Percentiles rank a stretch among this genome's conserved stretches.
phyloP scores from a whole-genome alignment of 441 rosid species.

The Pelargonium fulgidum region DNA sequence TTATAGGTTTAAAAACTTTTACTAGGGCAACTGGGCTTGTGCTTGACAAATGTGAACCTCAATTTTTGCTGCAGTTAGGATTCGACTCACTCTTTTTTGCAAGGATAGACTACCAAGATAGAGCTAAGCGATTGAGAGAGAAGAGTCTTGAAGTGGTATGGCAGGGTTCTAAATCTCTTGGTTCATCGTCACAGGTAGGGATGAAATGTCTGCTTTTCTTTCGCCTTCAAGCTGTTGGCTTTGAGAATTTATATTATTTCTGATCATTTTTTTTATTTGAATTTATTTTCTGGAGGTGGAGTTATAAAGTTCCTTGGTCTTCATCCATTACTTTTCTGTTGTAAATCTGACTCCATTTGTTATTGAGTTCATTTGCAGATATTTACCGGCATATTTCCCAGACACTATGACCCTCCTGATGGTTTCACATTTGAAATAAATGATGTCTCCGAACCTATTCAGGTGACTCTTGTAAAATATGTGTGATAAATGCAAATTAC shows the following conservation, averaged over 20 bases:
- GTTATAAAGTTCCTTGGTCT: neutral
- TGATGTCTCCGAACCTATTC: conserved; percentile 63
- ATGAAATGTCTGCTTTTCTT: conserved; percentile 17
- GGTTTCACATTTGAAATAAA: conserved; percentile 63
- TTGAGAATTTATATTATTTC: neutral
- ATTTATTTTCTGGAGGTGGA: conserved; percentile 7
- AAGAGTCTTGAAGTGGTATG: conserved; percentile 70
- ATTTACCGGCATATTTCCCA: conserved; percentile 63
- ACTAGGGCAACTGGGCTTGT: conserved; percentile 6
- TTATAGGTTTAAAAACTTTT: no score
- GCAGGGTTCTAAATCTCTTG: conserved; percentile 68
- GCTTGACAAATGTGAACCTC: neutral
- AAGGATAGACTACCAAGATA: conserved; percentile 71
- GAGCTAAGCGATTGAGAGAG: conserved; percentile 56
- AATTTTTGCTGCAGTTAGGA: conserved; percentile 44
- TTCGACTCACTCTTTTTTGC: conserved; percentile 72
- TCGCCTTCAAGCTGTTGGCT: conserved; percentile 13
- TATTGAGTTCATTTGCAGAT: conserved; percentile 34
- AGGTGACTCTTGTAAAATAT: conserved; percentile 36
- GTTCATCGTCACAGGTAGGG: conserved; percentile 64
- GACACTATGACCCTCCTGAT: conserved; percentile 72
- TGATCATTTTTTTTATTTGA: neutral
- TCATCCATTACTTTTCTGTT: neutral
- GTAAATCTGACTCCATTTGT: conserved; percentile 9
- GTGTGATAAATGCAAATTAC: conserved; percentile 12